Evolutionary conservation across 2,329 filamentous ascomycete genomes (phyloP).

Genomic region (Phyllosticta citriasiana): DNA sequence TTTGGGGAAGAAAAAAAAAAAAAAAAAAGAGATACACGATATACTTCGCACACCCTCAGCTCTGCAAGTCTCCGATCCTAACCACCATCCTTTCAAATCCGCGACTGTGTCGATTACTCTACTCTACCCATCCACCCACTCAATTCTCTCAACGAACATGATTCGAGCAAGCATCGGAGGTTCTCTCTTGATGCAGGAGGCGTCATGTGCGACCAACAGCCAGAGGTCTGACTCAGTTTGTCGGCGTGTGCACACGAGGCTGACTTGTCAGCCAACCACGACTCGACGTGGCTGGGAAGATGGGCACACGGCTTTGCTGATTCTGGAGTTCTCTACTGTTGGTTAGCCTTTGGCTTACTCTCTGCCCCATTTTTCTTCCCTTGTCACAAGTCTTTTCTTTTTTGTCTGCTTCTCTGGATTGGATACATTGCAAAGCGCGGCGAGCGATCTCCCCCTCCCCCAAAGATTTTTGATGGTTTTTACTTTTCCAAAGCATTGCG

Average conservation of each 20-base stretch:
- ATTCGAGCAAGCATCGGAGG: not conserved
- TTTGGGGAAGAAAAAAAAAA: not conserved
- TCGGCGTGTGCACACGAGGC: not conserved
- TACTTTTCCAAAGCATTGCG: conserved; percentile 7
- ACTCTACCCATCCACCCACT: not conserved
- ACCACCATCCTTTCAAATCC: not conserved
- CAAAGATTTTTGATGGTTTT: conserved; percentile 19
- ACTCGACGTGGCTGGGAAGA: not conserved
- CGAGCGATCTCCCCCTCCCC: conserved; percentile 19
- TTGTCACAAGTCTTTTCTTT: conserved; percentile 24
- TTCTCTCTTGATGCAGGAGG: not conserved
- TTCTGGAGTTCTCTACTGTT: too few relatives aligned
- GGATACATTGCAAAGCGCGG: conserved; percentile 22
- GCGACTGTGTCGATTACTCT: not conserved
- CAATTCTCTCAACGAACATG: not conserved
- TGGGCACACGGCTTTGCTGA: not conserved
- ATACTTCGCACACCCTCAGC: not conserved
- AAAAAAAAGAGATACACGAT: conserved; percentile 1
- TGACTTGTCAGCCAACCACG: not conserved
- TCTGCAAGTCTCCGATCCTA: conserved; percentile 7
- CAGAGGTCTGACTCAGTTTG: not conserved
- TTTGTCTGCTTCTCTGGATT: conserved; percentile 21
- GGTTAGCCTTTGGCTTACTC: too few relatives aligned
- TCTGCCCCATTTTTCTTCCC: conserved; percentile 14
- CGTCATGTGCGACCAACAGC: not conserved